Base-by-base conservation (phyloP, 1,139 yeast genomes). In the Candida sojae region DNA sequence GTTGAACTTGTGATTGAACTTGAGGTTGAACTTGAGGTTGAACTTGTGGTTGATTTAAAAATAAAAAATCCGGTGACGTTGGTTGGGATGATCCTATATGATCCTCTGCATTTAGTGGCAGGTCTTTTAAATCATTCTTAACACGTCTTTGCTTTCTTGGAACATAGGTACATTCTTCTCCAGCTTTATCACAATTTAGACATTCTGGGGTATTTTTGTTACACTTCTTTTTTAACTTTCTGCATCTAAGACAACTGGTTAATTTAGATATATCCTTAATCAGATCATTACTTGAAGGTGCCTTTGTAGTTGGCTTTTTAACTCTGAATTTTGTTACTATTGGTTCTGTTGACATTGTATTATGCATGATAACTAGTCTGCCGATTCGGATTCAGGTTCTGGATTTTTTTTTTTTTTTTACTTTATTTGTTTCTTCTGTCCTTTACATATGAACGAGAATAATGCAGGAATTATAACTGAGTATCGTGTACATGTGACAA, bases 171-270 rank as follows among this genome's bases (percentile, higher is more conserved):
- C 84, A 80, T 2, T 43, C 44, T 45, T 65, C 71, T 4, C 64
- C 62, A 3, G 73, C 70, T 49, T 66, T 71, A 11, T 48, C 50
- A 54, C 84, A 80, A 52, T 74, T 75, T 8, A 55, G 48, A 53
- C 84, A 79, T n/a, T 57, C 64, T 0, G 83, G 82, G 1, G 63
- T 49, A 17, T 69, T 67, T 53, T 75, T 73, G 2, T 78, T 66
- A 56, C 84, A 80, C 54, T 74, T 76, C 58, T 77, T 78, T 62
- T 80, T 79, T 42, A 77, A 60, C 42, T 69, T 62, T 45, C 83
- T 45, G 46, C 62, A 59, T 30, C 53, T 36, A 6, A 50, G 34
- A 49, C 61, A 59, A 42, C 57, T 54, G 4, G 57, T 53, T 29
- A 49, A 43, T 40, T 51, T 51, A 6, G 45, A 11, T 11, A 33